Base-by-base conservation (phyloP, 352 stramenopile species). In the Nothophytophthora sp. region DNA sequence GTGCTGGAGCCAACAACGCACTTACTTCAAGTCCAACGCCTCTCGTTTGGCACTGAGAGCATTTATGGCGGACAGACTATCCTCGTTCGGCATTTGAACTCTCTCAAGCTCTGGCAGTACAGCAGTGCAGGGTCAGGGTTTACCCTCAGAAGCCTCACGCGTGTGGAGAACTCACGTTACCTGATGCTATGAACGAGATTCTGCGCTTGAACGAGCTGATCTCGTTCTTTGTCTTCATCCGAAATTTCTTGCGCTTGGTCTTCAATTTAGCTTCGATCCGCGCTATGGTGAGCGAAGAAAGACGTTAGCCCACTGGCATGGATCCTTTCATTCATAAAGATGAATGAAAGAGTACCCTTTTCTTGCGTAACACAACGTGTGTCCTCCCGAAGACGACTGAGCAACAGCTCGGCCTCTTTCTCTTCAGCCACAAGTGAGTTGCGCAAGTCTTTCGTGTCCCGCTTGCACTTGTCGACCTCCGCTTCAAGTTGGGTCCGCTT, bases 81-180 rank as follows among this genome's bases (percentile, higher is more conserved):
- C 71, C 43, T 81, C 71, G 34, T 76, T 81, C n/a, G 55, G 50
- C 71, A 81, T 81, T 23, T 78, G 71, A 37, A 44, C 41, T 45
- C 55, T 62, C 48, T 81, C 71, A 8, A 81, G 50, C 45, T 81
- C 71, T 81, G 28, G 47, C 4, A 38, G 29, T 20, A n/a, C n/a
- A n/a, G n/a, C n/a, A n/a, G n/a, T n/a, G n/a, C n/a, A n/a, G n/a
- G n/a, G n/a, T n/a, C n/a, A n/a, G n/a, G n/a, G n/a, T n/a, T n/a
- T n/a, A n/a, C n/a, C n/a, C n/a, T n/a, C n/a, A n/a, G n/a, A n/a
- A n/a, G n/a, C n/a, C n/a, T 19, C 5, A 7, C 16, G 32, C n/a
- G n/a, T n/a, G n/a, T n/a, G n/a, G n/a, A n/a, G n/a, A n/a, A n/a
- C n/a, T n/a, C n/a, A n/a, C n/a, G n/a, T 50, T 62, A 80, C 73